These are phyloP conservation scores for Penicillium sumatraense DNA, from an alignment of 2,329 filamentous ascomycete genomes.

Conservation along the genomic window DNA sequence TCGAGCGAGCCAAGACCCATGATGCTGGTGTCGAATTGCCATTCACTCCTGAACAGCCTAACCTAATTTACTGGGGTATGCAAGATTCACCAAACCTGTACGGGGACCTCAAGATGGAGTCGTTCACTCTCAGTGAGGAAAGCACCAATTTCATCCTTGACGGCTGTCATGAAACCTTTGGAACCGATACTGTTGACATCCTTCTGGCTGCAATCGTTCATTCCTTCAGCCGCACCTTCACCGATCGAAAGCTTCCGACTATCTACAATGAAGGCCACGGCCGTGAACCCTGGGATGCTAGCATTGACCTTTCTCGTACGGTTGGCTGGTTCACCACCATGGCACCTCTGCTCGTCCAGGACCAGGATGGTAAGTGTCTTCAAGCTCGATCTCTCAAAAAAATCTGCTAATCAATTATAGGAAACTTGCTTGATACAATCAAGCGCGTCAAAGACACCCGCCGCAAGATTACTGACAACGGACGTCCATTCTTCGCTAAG, in stretches of 20 bases:
- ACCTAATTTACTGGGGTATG: slow-evolving; percentile 46
- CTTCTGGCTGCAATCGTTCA: slow-evolving; percentile 44
- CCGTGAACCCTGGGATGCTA: slow-evolving; percentile 50
- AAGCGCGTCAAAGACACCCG: slow-evolving; percentile 46
- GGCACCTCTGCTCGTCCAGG: slow-evolving; percentile 45
- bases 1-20: slow-evolving; percentile 29
- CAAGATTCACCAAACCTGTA: slow-evolving; percentile 36
- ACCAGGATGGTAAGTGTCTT: slow-evolving; percentile 28
- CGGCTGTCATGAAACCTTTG: slow-evolving; percentile 37
- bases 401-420: no score
- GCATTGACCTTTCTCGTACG: slow-evolving; percentile 52
- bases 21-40: slow-evolving; percentile 24
- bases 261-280: slow-evolving; percentile 58
- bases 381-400: no score
- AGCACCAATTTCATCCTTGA: slow-evolving; percentile 38
- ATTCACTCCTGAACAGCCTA: slow-evolving; percentile 35
- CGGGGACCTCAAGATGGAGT: slow-evolving; percentile 39
- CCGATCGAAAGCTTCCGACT: slow-evolving; percentile 46
- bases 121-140: slow-evolving; percentile 38
- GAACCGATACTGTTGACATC: slow-evolving; percentile 44
- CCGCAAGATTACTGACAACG: slow-evolving; percentile 37
- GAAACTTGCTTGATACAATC: slow-evolving; percentile 39
- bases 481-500: slow-evolving; percentile 41
- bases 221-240: slow-evolving; percentile 51
- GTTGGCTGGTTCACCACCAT: slow-evolving; percentile 58